Conservation (phyloP, 2,329 filamentous ascomycete genomes). For the Elsinoe arachidis region DNA sequence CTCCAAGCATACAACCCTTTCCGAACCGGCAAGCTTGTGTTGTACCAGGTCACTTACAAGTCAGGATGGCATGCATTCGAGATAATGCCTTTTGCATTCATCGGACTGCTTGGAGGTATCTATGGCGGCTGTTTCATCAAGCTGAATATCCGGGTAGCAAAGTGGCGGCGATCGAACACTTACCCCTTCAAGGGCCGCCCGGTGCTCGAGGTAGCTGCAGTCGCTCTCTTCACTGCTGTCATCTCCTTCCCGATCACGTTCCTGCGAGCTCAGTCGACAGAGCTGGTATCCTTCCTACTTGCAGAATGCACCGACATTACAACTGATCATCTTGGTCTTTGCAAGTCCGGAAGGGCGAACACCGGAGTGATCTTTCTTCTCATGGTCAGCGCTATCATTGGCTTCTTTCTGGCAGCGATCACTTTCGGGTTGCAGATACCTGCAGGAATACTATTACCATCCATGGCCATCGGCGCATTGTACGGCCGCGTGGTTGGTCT, state of each 20-base stretch:
- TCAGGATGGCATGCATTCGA: conserved; percentile 92
- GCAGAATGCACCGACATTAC: conserved; percentile 75
- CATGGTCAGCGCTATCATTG: conserved; percentile 70
- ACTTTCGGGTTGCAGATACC: conserved; percentile 94
- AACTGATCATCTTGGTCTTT: conserved; percentile 84
- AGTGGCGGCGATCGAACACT: conserved; percentile 64
- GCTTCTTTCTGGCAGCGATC: conserved; percentile 74
- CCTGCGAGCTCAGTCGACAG: conserved; percentile 85
- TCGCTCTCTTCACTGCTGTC: conserved; percentile 73
- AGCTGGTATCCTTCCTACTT: conserved; percentile 86
- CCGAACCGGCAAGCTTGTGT: conserved; percentile 84
- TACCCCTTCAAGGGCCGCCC: conserved; percentile 58
- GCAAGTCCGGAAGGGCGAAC: conserved; percentile 75
- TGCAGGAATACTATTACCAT: conserved; percentile 89
- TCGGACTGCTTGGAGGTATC: conserved; percentile 84
- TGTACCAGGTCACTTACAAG: conserved; percentile 93
- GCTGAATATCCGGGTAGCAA: conserved; percentile 77
- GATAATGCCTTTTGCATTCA: conserved; percentile 73
- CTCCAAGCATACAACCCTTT: conserved; percentile 91
- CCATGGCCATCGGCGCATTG: conserved; percentile 89
- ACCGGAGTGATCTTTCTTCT: conserved; percentile 75
- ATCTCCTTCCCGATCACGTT: conserved; percentile 95
- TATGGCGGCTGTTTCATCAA: conserved; percentile 95
- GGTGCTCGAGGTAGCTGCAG: conserved; percentile 67
- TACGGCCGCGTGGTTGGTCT: conserved; percentile 85